Conservation (phyloP, 768 basidiomycete species). For the Mycena haematopus region DNA sequence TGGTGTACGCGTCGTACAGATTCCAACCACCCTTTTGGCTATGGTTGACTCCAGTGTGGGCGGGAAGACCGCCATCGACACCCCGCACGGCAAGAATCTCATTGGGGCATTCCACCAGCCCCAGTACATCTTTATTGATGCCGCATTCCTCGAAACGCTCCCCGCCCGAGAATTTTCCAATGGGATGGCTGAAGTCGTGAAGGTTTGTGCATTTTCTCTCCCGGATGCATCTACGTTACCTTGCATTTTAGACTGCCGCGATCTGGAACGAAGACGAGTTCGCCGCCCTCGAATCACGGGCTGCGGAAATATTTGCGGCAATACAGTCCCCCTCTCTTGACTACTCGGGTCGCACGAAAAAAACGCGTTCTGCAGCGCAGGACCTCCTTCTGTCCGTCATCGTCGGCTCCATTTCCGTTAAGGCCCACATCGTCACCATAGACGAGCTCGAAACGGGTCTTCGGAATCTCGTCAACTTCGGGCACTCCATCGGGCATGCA, state of each 20-base stretch:
- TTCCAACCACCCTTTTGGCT: constrained; percentile 94
- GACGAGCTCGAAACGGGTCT: constrained; percentile 97
- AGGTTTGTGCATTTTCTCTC: constrained; percentile 57
- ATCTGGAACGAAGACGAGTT: constrained; percentile 97
- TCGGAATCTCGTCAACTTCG: constrained; percentile 98
- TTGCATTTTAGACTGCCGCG: constrained; percentile 86
- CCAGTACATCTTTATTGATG: constrained; percentile 96
- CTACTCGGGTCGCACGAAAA: constrained; percentile 60
- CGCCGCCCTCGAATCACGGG: constrained; percentile 82
- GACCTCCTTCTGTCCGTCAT: constrained; percentile 90
- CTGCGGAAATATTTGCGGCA: constrained; percentile 85
- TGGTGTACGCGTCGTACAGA: constrained; percentile 93
- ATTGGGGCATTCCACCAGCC: constrained; percentile 99
- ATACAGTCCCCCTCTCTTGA: constrained; percentile 74
- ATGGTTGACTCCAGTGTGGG: constrained; percentile 99
- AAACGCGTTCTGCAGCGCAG: constrained; percentile 77
- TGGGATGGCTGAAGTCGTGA: constrained; percentile 98
- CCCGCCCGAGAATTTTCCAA: constrained; percentile 95
- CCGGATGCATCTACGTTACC: neutral
- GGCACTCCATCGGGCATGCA: constrained; percentile 97
- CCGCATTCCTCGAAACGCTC: constrained; percentile 92
- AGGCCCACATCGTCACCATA: constrained; percentile 95
- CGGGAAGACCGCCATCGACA: constrained; percentile 99
- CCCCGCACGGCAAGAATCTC: constrained; percentile 96
- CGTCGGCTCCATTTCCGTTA: constrained; percentile 91